These are phyloP conservation scores for Pseudocercospora musae DNA, from an alignment of 2,329 filamentous ascomycete species.

Conservation along the genomic window DNA sequence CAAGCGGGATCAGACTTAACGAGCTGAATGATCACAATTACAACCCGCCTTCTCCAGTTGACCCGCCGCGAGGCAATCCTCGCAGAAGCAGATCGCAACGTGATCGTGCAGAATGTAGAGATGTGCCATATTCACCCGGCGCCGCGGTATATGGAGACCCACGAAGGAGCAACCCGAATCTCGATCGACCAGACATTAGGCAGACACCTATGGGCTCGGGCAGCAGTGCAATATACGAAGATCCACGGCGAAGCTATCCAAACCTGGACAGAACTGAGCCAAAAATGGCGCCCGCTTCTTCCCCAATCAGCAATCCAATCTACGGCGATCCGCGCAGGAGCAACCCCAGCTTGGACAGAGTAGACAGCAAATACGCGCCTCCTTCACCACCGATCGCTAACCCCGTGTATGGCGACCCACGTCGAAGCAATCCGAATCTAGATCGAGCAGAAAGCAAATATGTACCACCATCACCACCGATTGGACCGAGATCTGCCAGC, in stretches of 20 bases:
- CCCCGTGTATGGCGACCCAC: constrained; percentile 1
- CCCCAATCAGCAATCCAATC: background rate
- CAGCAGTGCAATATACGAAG: background rate
- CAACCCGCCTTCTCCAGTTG: background rate
- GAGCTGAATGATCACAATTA: background rate
- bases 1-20: background rate
- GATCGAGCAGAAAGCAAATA: background rate
- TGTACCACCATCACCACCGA: constrained; percentile 3
- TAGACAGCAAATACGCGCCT: constrained; percentile 3
- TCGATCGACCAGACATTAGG: background rate
- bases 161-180: constrained; percentile 1
- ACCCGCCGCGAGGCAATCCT: background rate
- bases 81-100: background rate
- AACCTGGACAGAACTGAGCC: background rate
- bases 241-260: background rate
- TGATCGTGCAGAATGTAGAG: background rate
- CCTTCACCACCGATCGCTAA: background rate
- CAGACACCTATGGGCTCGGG: background rate
- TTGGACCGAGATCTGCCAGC: background rate
- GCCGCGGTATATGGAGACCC: background rate
- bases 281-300: background rate
- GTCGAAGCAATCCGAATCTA: constrained; percentile 4
- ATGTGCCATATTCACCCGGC: background rate
- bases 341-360: constrained; percentile 8
- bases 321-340: constrained; percentile 7